Evolutionary conservation across 2,329 filamentous ascomycete species (phyloP).

Genomic region (Exophiala phaeomuriformis): DNA sequence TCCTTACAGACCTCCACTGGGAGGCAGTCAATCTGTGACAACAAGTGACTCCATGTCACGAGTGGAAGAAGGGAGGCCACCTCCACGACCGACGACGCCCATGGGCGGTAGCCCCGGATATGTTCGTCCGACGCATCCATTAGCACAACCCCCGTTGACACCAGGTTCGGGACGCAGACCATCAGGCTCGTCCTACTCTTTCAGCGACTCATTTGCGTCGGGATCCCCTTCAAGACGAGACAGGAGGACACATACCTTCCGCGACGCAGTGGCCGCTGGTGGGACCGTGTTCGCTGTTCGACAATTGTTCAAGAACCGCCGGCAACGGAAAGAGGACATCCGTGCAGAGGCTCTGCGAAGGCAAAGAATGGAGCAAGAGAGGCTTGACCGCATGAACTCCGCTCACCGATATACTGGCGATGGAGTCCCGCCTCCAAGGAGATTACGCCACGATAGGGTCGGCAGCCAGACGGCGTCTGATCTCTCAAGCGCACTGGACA

Average conservation of each 20-base stretch:
- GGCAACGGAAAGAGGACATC: conserved; percentile 51
- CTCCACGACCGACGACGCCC: conserved; percentile 37
- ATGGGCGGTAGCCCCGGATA: conserved; percentile 32
- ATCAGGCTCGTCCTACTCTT: conserved; percentile 31
- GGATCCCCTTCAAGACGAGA: conserved; percentile 33
- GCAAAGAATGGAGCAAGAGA: conserved; percentile 48
- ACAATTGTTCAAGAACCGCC: conserved; percentile 55
- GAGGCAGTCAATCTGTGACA: conserved; percentile 42
- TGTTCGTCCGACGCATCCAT: conserved; percentile 27
- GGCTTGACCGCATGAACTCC: conserved; percentile 46
- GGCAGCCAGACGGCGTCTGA: conserved; percentile 27
- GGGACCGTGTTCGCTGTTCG: conserved; percentile 55
- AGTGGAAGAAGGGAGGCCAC: conserved; percentile 49
- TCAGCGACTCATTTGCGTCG: conserved; percentile 37
- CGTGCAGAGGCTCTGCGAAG: conserved; percentile 50
- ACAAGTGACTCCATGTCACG: conserved; percentile 38
- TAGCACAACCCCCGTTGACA: conserved; percentile 28
- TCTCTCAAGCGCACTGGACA: conserved; percentile 19
- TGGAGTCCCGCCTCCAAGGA: conserved; percentile 42
- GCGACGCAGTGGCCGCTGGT: conserved; percentile 57
- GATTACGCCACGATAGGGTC: conserved; percentile 18
- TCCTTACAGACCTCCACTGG: conserved; percentile 47
- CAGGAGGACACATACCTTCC: conserved; percentile 43
- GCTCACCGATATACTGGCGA: conserved; percentile 64
- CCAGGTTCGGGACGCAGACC: conserved; percentile 25